phyloP scores from a whole-genome alignment of 768 basidiomycete species.

The Leccinum truebloodii region DNA sequence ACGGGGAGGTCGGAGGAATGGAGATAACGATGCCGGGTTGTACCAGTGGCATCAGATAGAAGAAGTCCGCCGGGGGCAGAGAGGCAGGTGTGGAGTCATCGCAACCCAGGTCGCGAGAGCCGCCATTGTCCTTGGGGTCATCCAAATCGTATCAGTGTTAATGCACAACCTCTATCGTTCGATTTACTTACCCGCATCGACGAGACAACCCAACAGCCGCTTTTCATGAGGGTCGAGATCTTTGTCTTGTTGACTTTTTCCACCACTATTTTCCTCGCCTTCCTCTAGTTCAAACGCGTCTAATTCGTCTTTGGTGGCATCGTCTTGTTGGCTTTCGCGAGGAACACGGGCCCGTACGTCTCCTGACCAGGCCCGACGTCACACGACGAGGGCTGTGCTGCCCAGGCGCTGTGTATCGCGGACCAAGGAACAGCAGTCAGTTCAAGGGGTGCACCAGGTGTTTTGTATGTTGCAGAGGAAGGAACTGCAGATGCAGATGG shows the following conservation, averaged over 20 bases:
- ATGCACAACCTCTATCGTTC: background rate
- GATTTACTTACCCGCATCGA: slow-evolving; percentile 63
- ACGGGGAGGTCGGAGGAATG: no score
- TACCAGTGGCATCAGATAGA: no score
- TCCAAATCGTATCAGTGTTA: slow-evolving; percentile 6
- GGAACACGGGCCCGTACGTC: slow-evolving; percentile 41
- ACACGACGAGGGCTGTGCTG: slow-evolving; percentile 47
- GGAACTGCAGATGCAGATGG: slow-evolving; percentile 11
- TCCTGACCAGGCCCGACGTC: slow-evolving; percentile 62
- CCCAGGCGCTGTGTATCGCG: slow-evolving; percentile 68
- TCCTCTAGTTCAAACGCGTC: slow-evolving; percentile 37
- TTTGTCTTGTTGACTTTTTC: slow-evolving; percentile 72
- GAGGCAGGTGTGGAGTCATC: no score
- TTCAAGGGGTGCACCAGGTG: slow-evolving; percentile 32
- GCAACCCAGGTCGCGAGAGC: no score
- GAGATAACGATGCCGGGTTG: no score
- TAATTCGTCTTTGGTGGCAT: slow-evolving; percentile 33
- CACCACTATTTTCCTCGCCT: slow-evolving; percentile 43
- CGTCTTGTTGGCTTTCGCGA: slow-evolving; percentile 39
- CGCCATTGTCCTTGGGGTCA: background rate
- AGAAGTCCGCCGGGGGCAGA: no score
- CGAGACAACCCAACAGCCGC: slow-evolving; percentile 79
- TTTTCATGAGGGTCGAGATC: slow-evolving; percentile 83
- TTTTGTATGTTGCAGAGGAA: slow-evolving; percentile 23
- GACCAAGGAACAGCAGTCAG: slow-evolving; percentile 67